These are phyloP conservation scores for Pseudozyma flocculosa DNA, from an alignment of 1,284 basidiomycete species.

Conservation along the genomic window DNA sequence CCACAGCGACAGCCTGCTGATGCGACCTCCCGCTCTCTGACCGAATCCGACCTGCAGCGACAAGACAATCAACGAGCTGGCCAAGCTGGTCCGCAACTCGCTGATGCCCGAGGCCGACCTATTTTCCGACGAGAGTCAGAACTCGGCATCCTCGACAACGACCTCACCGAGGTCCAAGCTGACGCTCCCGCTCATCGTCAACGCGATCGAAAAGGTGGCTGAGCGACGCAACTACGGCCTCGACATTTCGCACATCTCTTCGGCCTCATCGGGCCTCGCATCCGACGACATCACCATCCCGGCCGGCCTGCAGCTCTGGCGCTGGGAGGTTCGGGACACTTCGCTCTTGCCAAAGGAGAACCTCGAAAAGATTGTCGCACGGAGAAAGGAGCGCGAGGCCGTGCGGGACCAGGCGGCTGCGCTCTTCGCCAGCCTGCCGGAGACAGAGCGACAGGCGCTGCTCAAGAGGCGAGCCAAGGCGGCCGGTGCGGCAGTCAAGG, in stretches of 20 bases:
- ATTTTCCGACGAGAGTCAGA: conserved; percentile 10
- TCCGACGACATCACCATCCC: conserved; percentile 8
- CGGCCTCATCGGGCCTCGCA: conserved; percentile 3
- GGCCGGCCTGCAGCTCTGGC: conserved; percentile 69
- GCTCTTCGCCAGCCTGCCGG: conserved; percentile 24
- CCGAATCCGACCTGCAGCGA: too few relatives aligned
- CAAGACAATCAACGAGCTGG: conserved; percentile 38
- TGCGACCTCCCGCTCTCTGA: too few relatives aligned
- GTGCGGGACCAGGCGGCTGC: conserved; percentile 59
- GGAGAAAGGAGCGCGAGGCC: conserved; percentile 69
- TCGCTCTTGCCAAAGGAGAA: conserved; percentile 72
- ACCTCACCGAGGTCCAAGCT: conserved; percentile 20
- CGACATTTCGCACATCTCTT: conserved; percentile 7
- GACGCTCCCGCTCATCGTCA: conserved; percentile 23
- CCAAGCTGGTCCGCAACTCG: conserved; percentile 31
- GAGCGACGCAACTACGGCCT: conserved; percentile 48
- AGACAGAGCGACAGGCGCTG: conserved; percentile 28
- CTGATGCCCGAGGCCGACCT: conserved; percentile 43
- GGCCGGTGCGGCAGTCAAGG: not conserved
- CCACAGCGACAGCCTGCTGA: too few relatives aligned
- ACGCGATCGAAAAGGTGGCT: conserved; percentile 38
- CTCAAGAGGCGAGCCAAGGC: conserved; percentile 24
- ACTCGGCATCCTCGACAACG: conserved; percentile 11
- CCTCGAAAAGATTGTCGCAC: conserved; percentile 67
- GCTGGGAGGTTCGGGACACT: conserved; percentile 76